Conservation (phyloP, 2,329 filamentous ascomycete species). For the Decorospora gaudefroyi region DNA sequence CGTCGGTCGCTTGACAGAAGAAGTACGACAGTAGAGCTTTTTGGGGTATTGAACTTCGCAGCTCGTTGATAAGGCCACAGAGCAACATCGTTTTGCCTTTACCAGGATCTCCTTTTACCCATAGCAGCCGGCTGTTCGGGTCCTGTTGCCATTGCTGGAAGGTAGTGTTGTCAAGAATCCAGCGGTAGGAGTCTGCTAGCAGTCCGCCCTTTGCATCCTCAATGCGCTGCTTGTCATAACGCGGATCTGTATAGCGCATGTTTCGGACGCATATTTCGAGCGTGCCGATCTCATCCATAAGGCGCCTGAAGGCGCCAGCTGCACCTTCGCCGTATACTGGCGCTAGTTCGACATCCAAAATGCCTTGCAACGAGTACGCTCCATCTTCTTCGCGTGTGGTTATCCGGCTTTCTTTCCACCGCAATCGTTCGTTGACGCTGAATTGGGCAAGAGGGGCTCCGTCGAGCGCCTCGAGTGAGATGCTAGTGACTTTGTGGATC, state of each 20-base stretch:
- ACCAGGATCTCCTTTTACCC: slow-evolving; percentile 31
- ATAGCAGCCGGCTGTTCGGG: slow-evolving; percentile 31
- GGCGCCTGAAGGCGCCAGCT: background rate
- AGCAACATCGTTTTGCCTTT: slow-evolving; percentile 49
- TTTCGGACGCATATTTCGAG: background rate
- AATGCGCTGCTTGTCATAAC: background rate
- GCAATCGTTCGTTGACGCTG: background rate
- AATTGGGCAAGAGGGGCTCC: background rate
- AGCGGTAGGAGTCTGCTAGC: slow-evolving; percentile 10
- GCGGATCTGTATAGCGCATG: background rate
- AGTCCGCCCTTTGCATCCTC: slow-evolving; percentile 9
- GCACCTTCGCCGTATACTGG: background rate
- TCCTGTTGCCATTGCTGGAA: slow-evolving; percentile 29
- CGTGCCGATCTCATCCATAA: background rate
- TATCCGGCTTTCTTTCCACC: background rate
- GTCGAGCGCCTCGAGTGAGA: background rate
- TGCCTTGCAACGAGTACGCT: slow-evolving; percentile 1
- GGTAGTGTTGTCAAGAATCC: slow-evolving; percentile 14
- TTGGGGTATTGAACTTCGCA: slow-evolving; percentile 25
- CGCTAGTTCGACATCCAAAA: background rate
- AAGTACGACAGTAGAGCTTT: slow-evolving; percentile 13
- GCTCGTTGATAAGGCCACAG: slow-evolving; percentile 27
- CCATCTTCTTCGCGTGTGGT: slow-evolving; percentile 1
- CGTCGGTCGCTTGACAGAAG: slow-evolving; percentile 51
- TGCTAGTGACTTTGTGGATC: background rate